Base-by-base conservation (phyloP, 2,329 filamentous ascomycete genomes). In the Pestalotiopsis sp. region DNA sequence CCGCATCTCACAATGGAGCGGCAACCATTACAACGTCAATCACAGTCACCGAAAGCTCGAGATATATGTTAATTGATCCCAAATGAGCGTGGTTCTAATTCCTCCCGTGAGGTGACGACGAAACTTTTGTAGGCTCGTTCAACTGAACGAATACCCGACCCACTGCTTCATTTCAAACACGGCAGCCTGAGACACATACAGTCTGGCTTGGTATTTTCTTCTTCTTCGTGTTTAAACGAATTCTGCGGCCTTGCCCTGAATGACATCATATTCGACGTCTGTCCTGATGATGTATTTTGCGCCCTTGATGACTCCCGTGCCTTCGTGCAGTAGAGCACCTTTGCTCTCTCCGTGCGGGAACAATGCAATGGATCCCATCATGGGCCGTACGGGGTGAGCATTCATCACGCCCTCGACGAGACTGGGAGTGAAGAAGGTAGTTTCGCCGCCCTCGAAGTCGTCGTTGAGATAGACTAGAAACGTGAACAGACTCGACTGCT, bases 381-480 rank as follows among this genome's bases (percentile, higher is more conserved):
- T 86, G 0, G 91, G 91, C 67, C 87, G 86, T 0, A 93, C 86
- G 0, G 90, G 88, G 72, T 92, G 92, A 0, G 91, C 91, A 72
- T 93, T 92, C 71, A 93, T 84, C 0, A 84, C 85, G 0, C 91
- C 91, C 70, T 93, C 91, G 20, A 84, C 82, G 0, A 86, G 82
- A 4, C 87, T 89, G 0, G 91, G 91, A 4, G 92, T 78, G 77
- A 93, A 93, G 74, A 91, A 93, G 0, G 90, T 92, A 0, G 91
- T 93, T 77, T 93, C 90, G 27, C 91, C 91, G 11, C 89, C 90
- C 71, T 91, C 87, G 66, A 93, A 93, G 68, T 93, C 90, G 70
- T 92, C 90, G 64, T 92, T 92, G 2, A 92, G 81, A 72, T 92
- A 92, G 2, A 92, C 84, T 17, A 92, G 77, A 74, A 92, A 92